Percentiles rank a stretch among this genome's conserved stretches.
phyloP scores from a whole-genome alignment of 2,329 filamentous ascomycete genomes.

The Eutypa lata region DNA sequence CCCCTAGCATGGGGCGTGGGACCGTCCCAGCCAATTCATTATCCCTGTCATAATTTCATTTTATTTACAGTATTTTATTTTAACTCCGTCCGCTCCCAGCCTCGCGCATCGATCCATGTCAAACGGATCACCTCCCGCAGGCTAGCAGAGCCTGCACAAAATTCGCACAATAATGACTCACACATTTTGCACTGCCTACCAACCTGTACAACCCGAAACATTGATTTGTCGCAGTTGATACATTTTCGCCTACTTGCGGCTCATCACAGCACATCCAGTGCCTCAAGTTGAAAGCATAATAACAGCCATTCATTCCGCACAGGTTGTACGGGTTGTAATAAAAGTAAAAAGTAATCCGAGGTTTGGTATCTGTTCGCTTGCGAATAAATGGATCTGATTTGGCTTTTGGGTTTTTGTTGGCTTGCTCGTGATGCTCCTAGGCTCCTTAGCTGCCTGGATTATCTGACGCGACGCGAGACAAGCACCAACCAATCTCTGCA shows the following conservation, averaged over 20 bases:
- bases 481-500: background rate
- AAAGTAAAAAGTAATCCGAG: no score
- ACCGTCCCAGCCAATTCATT: background rate
- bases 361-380: background rate
- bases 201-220: background rate
- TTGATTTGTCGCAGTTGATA: background rate
- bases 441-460: background rate
- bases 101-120: background rate
- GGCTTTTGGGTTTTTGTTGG: background rate
- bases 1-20: background rate
- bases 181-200: background rate
- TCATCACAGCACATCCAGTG: background rate
- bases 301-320: no score
- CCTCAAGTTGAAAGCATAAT: background rate
- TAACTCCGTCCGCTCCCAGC: background rate
- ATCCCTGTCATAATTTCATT: background rate
- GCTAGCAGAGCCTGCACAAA: conserved; percentile 1
- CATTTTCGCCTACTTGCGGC: background rate
- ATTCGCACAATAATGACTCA: background rate
- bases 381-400: background rate
- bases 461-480: conserved; percentile 9
- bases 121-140: background rate
- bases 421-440: background rate
- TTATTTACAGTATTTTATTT: background rate
- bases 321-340: no score